Evolutionary conservation across 257 asterid species (phyloP).

Genomic region (Handroanthus guayacan): DNA sequence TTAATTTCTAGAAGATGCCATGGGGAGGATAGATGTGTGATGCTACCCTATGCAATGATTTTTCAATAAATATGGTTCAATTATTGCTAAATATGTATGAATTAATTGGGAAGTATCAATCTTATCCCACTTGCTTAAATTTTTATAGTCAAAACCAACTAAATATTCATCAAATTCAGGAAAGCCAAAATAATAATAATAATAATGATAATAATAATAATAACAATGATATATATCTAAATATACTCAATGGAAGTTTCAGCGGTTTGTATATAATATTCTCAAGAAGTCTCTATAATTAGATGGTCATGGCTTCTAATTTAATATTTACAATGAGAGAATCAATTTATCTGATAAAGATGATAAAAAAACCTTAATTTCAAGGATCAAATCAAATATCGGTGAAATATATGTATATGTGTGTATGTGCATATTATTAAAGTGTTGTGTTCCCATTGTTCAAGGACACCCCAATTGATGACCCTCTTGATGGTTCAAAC

Average conservation of each 20-base stretch:
- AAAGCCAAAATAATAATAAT: too few species aligned
- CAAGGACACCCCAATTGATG: constrained; percentile 40
- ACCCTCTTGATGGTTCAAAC: constrained; percentile 54
- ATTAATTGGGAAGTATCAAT: neutral
- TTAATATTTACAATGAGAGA: too few species aligned
- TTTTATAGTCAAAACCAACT: neutral
- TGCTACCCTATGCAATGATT: neutral
- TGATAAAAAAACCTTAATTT: too few species aligned
- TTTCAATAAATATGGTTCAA: constrained; percentile 17
- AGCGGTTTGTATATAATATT: too few species aligned
- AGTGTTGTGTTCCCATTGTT: constrained; percentile 42
- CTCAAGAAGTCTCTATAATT: too few species aligned
- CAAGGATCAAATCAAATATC: too few species aligned
- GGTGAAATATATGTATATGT: neutral
- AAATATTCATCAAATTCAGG: neutral
- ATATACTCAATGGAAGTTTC: too few species aligned
- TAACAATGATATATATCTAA: too few species aligned
- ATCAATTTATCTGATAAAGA: too few species aligned
- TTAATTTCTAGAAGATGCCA: constrained; percentile 1
- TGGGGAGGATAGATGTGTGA: neutral
- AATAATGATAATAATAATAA: too few species aligned
- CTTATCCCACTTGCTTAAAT: neutral
- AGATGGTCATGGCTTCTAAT: too few species aligned
- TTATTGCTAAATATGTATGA: neutral
- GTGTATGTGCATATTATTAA: neutral